phyloP scores from a whole-genome alignment of 108 stramenopile genomes.

The Fragilaria crotonensis region DNA sequence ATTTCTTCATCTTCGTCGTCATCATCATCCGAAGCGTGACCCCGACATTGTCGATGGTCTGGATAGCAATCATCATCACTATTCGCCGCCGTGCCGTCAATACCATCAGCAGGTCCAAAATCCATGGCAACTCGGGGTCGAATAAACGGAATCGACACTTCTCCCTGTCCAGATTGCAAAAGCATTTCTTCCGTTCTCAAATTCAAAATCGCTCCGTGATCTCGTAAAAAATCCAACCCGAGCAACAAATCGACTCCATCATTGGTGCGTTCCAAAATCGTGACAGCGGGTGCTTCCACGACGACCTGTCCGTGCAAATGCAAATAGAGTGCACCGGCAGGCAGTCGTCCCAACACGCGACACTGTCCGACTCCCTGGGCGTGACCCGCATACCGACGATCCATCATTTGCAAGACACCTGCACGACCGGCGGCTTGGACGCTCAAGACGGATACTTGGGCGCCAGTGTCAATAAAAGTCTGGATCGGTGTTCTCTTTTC shows the following conservation, averaged over 20 bases:
- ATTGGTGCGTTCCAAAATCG: conserved; percentile 39
- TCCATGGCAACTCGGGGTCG: not conserved
- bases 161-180: not conserved
- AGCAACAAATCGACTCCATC: conserved; percentile 40
- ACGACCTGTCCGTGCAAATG: conserved; percentile 15
- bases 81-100: too few relatives aligned
- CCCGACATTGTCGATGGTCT: not conserved
- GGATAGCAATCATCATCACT: not conserved
- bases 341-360: conserved; percentile 47
- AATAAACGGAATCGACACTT: not conserved
- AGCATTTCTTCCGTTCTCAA: conserved; percentile 14
- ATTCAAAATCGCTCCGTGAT: conserved; percentile 9
- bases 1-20: not conserved
- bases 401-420: conserved; percentile 46
- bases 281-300: conserved; percentile 26
- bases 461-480: conserved; percentile 59
- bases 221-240: conserved; percentile 23
- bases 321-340: conserved; percentile 36
- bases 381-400: conserved; percentile 56
- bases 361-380: conserved; percentile 54
- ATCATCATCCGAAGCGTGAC: too few relatives aligned
- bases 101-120: too few relatives aligned
- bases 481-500: conserved; percentile 21
- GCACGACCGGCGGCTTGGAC: conserved; percentile 29
- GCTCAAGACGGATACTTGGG: conserved; percentile 58